phyloP scores from a whole-genome alignment of 208 protist species.

The Leishmania turanica region DNA sequence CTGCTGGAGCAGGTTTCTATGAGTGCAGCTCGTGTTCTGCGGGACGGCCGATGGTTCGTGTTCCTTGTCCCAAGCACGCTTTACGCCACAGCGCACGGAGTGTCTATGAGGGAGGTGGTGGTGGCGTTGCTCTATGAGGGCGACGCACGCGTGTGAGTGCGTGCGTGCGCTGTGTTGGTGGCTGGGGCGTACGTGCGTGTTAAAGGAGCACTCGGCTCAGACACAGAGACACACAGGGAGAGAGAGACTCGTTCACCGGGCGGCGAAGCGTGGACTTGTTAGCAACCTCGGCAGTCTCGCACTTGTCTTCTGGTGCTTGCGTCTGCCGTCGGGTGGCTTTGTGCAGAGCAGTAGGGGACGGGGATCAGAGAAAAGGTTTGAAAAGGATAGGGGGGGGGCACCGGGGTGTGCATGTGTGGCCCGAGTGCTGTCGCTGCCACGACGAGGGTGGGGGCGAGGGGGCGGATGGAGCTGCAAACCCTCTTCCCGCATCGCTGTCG shows the following conservation, averaged over 20 bases:
- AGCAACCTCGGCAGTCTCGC: background rate
- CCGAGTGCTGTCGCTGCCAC: background rate
- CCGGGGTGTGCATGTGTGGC: background rate
- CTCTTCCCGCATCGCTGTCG: background rate
- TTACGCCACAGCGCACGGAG: background rate
- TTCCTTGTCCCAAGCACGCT: background rate
- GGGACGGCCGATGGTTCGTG: background rate
- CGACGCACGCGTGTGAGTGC: background rate
- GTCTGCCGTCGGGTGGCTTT: constrained; percentile 2
- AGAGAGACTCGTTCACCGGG: background rate
- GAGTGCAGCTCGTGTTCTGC: background rate
- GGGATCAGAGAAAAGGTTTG: background rate
- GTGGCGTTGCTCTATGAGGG: background rate
- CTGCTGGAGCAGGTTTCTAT: background rate
- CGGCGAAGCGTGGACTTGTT: background rate
- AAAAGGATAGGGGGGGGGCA: background rate
- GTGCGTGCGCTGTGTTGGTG: too few relatives aligned
- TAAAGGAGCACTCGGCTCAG: constrained; percentile 1
- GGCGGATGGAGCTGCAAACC: too few relatives aligned
- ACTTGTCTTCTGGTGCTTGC: background rate
- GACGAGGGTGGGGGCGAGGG: too few relatives aligned
- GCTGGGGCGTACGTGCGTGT: background rate
- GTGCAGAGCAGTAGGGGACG: background rate
- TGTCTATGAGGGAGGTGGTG: background rate
- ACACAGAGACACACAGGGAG: background rate